A percentile compares a stretch with the other conserved stretches of the same genome.
These are phyloP conservation scores for Epicoccum sorghinum DNA, from an alignment of 2,329 filamentous ascomycete genomes.

Conservation along the genomic window DNA sequence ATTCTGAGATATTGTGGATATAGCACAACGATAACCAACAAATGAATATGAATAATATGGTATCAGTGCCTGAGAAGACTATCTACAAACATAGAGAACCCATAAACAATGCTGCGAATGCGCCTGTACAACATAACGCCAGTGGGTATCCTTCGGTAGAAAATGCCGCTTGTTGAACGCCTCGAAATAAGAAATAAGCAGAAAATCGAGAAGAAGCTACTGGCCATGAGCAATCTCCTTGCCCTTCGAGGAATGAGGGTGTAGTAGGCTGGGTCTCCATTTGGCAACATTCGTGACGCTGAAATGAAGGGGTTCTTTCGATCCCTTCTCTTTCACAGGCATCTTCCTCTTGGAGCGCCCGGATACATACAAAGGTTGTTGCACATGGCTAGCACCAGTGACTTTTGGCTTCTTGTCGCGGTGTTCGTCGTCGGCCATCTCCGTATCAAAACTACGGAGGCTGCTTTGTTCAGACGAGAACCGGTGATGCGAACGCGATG, in stretches of 20 bases:
- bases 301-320: constrained; percentile 49
- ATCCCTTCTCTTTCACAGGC: constrained; percentile 46
- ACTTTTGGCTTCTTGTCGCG: constrained; percentile 50
- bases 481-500: constrained; percentile 27
- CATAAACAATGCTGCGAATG: background rate
- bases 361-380: constrained; percentile 47
- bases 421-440: constrained; percentile 48
- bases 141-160: constrained; percentile 33
- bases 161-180: constrained; percentile 30
- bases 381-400: constrained; percentile 29
- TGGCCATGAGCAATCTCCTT: constrained; percentile 39
- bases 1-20: too few species aligned
- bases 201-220: constrained; percentile 2
- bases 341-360: constrained; percentile 52
- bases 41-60: too few species aligned
- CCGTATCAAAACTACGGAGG: constrained; percentile 45
- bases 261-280: constrained; percentile 41
- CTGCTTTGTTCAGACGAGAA: constrained; percentile 46
- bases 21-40: too few species aligned
- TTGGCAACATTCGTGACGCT: constrained; percentile 46
- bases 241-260: constrained; percentile 44
- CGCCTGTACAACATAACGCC: constrained; percentile 24
- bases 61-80: background rate
- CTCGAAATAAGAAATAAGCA: constrained; percentile 6
- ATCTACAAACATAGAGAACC: background rate